These are phyloP conservation scores for Trametes villosa DNA, from an alignment of 768 basidiomycete genomes.

Conservation along the genomic window DNA sequence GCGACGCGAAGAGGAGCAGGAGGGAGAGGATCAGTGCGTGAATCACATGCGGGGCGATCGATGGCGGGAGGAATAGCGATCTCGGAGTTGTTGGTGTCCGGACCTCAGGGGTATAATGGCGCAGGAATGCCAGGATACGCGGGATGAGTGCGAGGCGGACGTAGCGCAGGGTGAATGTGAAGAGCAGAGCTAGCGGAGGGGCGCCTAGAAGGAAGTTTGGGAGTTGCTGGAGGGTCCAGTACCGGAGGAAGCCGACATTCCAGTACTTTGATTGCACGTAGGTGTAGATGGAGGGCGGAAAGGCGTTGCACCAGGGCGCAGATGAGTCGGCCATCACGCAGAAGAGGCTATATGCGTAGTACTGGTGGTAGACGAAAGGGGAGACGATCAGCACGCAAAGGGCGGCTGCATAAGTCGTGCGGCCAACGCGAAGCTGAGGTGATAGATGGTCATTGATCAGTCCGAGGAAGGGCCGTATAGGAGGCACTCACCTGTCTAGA, in stretches of 20 bases:
- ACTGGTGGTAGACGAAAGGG: slow-evolving; percentile 79
- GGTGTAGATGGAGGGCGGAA: slow-evolving; percentile 74
- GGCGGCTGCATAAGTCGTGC: slow-evolving; percentile 41
- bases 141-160: slow-evolving; percentile 18
- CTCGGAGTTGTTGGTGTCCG: neutral
- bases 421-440: slow-evolving; percentile 40
- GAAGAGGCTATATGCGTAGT: slow-evolving; percentile 65
- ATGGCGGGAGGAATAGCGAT: slow-evolving; percentile 42
- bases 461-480: neutral
- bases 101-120: neutral
- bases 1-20: slow-evolving; percentile 76
- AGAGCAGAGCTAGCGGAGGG: slow-evolving; percentile 64
- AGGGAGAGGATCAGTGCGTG: slow-evolving; percentile 67
- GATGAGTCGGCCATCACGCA: slow-evolving; percentile 44
- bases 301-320: slow-evolving; percentile 63
- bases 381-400: slow-evolving; percentile 52
- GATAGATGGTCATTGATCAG: neutral
- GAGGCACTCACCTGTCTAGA: slow-evolving; percentile 37
- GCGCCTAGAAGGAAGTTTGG: slow-evolving; percentile 87
- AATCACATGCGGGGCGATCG: slow-evolving; percentile 72
- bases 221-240: slow-evolving; percentile 82
- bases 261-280: slow-evolving; percentile 87
- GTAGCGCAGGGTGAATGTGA: slow-evolving; percentile 39
- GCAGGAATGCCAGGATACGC: slow-evolving; percentile 6
- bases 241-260: slow-evolving; percentile 82